These are phyloP conservation scores for Aspergillus ostianus DNA, from an alignment of 495 filamentous ascomycete genomes.

Conservation along the genomic window DNA sequence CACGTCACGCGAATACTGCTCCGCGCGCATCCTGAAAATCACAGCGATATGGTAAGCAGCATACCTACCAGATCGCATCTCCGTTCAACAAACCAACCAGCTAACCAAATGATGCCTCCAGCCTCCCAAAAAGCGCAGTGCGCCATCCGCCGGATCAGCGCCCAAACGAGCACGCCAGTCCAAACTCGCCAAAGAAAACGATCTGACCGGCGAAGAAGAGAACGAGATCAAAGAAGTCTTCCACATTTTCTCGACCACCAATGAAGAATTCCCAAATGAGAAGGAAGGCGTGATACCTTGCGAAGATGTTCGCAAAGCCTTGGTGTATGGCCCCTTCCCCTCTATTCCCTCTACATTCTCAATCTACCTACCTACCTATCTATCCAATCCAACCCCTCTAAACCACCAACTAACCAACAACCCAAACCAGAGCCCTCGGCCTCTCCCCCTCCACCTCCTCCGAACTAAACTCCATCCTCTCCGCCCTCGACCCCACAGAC, in stretches of 20 bases:
- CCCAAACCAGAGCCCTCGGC: slow-evolving; percentile 67
- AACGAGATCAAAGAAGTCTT: slow-evolving; percentile 89
- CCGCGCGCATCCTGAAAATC: background rate
- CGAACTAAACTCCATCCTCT: slow-evolving; percentile 72
- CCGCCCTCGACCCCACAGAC: slow-evolving; percentile 76
- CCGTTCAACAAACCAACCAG: background rate
- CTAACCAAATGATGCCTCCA: slow-evolving; percentile 14
- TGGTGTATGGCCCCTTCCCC: slow-evolving; percentile 60
- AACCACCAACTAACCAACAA: background rate
- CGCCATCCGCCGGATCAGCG: slow-evolving; percentile 25
- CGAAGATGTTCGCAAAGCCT: slow-evolving; percentile 76
- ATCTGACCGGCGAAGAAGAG: slow-evolving; percentile 79
- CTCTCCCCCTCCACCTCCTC: slow-evolving; percentile 59
- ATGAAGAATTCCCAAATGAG: slow-evolving; percentile 62
- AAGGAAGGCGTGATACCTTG: slow-evolving; percentile 71
- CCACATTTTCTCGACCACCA: slow-evolving; percentile 62
- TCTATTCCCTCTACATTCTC: background rate
- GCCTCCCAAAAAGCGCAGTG: slow-evolving; percentile 44
- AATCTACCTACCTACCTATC: background rate
- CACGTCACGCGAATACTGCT: background rate
- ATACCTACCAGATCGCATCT: background rate
- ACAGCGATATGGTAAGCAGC: slow-evolving; percentile 5
- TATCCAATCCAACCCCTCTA: background rate
- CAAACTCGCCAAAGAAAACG: slow-evolving; percentile 85
- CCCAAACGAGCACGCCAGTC: slow-evolving; percentile 59